Evolutionary conservation across 345 rosid genomes (phyloP), one percentile per base, ranked within the genome.

Genomic region (Lumnitzera racemosa): DNA sequence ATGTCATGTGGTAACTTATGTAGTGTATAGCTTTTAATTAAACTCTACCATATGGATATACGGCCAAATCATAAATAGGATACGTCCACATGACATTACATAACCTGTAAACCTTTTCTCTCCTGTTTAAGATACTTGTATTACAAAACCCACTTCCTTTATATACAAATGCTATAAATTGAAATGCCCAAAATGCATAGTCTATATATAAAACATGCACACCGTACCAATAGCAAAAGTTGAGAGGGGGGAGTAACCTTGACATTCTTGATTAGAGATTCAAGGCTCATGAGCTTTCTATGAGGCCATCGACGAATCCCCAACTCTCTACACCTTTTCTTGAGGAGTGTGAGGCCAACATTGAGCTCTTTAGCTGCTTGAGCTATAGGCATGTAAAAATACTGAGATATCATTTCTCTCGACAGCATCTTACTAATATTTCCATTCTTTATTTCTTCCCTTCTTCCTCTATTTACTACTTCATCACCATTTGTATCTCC

Each of bases 281-380:
- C 74, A 46, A 90, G 75, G 74, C 91, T 84, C 79, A 77, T 84
- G 63, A 89, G 82, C 72, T 86, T 86, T 71, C 87, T 56, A 20
- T 83, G 91, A 31, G 96, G 96, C 91, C 95, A 90, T 51, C 96
- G 58, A 71, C 74, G 75, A 12, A 90, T 74, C n/a, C 79, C 83
- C 1, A 87, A 77, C 59, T 90, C 91, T 36, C 96, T 75, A 73
- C 95, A 90, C 51, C 95, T 77, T 54, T 78, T 87, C 73, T 90
- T 90, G 75, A 90, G 53, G 6, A 81, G 81, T 0, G 96, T 90
- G 9, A 87, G 64, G 1, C 91, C 96, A 2, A 90, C 83, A 2
- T 83, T 83, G 17, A 90, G 70, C 53, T 84, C 89, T 66, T 77
- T 87, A 0, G 96, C 96, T 0, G 96, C 95, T 70, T 55, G 69